A percentile compares a stretch with the other conserved stretches of the same genome.
phyloP scores from a whole-genome alignment of 768 basidiomycete species.

The Panus rudis region DNA sequence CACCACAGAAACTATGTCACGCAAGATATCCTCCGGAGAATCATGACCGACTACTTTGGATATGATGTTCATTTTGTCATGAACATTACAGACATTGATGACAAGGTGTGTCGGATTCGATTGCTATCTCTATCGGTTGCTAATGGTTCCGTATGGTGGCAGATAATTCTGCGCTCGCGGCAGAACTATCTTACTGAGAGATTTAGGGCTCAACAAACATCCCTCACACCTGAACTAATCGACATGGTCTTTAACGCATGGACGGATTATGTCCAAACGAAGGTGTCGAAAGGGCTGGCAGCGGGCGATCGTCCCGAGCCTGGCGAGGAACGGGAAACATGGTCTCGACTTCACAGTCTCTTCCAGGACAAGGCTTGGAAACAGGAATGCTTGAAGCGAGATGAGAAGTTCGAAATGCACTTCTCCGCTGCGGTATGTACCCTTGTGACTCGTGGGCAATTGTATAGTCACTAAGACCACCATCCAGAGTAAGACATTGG shows the following conservation, averaged over 20 bases:
- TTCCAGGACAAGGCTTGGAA: slow-evolving; percentile 58
- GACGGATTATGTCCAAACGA: slow-evolving; percentile 52
- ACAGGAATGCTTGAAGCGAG: slow-evolving; percentile 60
- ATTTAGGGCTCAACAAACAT: slow-evolving; percentile 46
- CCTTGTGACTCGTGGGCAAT: neutral
- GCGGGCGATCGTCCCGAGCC: slow-evolving; percentile 36
- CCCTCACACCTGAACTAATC: slow-evolving; percentile 54
- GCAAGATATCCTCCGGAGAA: slow-evolving; percentile 84
- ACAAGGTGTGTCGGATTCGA: slow-evolving; percentile 81
- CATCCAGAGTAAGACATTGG: slow-evolving; percentile 39
- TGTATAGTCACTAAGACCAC: slow-evolving; percentile 2
- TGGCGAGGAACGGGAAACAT: slow-evolving; percentile 45
- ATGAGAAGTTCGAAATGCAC: slow-evolving; percentile 93
- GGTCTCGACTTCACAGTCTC: slow-evolving; percentile 43
- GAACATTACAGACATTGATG: slow-evolving; percentile 99
- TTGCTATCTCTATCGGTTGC: neutral
- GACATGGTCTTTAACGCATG: slow-evolving; percentile 55
- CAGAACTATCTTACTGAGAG: slow-evolving; percentile 66
- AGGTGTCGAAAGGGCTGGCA: slow-evolving; percentile 59
- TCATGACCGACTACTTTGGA: slow-evolving; percentile 92
- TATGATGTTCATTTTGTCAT: slow-evolving; percentile 98
- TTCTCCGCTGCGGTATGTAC: slow-evolving; percentile 65
- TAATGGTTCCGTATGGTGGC: slow-evolving; percentile 3
- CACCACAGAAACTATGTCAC: slow-evolving; percentile 97
- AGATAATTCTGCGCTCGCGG: slow-evolving; percentile 93